A percentile compares a stretch with the other conserved stretches of the same genome.
Evolutionary conservation across 2,329 filamentous ascomycete genomes (phyloP).

Genomic region (Aspergillus flavus): DNA sequence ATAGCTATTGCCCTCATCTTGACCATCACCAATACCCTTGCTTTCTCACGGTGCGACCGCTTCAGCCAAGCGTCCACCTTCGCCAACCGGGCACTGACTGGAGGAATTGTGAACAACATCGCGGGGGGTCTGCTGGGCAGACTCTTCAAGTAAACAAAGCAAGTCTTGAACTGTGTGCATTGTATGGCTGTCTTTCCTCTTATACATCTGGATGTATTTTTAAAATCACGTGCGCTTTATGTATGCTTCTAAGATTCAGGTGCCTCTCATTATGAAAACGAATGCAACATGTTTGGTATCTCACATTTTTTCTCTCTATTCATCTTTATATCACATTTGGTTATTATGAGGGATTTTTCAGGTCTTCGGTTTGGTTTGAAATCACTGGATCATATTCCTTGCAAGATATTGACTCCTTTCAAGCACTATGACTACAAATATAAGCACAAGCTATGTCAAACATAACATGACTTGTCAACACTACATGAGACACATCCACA

Average conservation of each 20-base stretch:
- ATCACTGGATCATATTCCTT: neutral
- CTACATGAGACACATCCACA: too few species aligned
- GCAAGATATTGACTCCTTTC: too few species aligned
- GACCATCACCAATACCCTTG: constrained; percentile 55
- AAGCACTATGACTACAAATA: too few species aligned
- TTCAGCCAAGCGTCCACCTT: constrained; percentile 62
- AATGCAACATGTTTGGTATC: neutral
- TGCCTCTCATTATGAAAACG: neutral
- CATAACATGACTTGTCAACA: neutral
- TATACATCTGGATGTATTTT: constrained; percentile 4
- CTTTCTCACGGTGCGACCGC: constrained; percentile 55
- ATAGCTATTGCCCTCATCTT: constrained; percentile 52
- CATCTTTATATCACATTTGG: too few species aligned
- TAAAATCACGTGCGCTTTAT: neutral
- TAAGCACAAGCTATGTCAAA: neutral
- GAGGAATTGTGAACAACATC: constrained; percentile 57
- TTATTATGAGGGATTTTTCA: neutral
- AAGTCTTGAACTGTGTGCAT: neutral
- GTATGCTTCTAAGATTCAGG: neutral
- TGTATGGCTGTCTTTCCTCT: neutral
- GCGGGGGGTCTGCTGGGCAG: constrained; percentile 59
- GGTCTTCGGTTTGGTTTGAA: neutral
- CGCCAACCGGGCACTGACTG: constrained; percentile 58
- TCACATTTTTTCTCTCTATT: neutral
- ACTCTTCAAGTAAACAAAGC: constrained; percentile 49